Conservation (phyloP, 2,329 filamentous ascomycete genomes). For the Biscogniauxia marginata region DNA sequence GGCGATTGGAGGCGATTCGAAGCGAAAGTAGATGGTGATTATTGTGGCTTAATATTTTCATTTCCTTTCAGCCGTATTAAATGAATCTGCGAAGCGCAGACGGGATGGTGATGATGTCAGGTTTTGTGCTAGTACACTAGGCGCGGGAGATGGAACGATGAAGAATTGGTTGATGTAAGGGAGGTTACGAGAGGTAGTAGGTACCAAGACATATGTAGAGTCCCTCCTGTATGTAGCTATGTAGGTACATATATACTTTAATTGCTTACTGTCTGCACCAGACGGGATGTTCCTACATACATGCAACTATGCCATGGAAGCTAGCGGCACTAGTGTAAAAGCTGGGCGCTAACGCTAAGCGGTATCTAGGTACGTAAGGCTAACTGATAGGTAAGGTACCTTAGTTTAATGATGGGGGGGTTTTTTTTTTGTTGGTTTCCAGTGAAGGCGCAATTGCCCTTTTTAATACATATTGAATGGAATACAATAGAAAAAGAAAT, state of each 20-base stretch:
- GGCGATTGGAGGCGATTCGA: not conserved
- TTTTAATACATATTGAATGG: not conserved
- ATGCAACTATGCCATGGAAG: too few species aligned
- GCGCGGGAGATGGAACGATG: not conserved
- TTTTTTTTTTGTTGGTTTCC: too few species aligned
- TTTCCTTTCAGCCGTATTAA: not conserved
- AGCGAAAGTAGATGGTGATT: not conserved
- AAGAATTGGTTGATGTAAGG: not conserved
- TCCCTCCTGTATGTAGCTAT: too few species aligned
- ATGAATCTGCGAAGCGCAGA: not conserved
- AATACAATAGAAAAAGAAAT: not conserved
- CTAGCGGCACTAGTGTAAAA: too few species aligned
- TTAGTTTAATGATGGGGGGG: too few species aligned
- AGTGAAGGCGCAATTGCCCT: too few species aligned
- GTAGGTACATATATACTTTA: too few species aligned
- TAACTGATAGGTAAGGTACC: not conserved
- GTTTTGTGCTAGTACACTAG: not conserved
- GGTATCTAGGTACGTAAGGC: not conserved
- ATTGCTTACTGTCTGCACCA: too few species aligned
- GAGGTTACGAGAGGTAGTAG: too few species aligned
- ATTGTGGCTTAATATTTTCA: not conserved
- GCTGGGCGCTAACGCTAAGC: too few species aligned
- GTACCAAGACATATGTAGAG: too few species aligned
- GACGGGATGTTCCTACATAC: too few species aligned
- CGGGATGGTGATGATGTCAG: not conserved